Conservation (phyloP, 768 basidiomycete genomes). For the Pisolithus sp. region DNA sequence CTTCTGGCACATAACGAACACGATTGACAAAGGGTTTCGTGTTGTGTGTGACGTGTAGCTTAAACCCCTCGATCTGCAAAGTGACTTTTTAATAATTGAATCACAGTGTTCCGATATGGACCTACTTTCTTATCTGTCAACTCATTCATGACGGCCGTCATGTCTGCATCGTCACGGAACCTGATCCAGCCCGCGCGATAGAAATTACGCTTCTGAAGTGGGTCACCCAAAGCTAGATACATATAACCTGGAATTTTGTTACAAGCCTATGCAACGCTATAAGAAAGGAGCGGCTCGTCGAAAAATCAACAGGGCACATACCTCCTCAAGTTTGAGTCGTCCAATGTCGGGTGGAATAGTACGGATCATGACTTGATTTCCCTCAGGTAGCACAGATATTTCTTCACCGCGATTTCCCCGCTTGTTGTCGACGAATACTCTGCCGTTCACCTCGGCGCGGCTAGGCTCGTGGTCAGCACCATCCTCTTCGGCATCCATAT, state of each 20-base stretch:
- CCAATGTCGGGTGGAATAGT: constrained; percentile 93
- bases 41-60: constrained; percentile 82
- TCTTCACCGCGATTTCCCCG: constrained; percentile 64
- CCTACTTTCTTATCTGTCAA: constrained; percentile 80
- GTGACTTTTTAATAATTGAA: constrained; percentile 3
- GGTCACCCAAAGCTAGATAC: constrained; percentile 88
- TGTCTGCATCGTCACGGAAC: constrained; percentile 81
- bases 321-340: constrained; percentile 84
- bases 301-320: constrained; percentile 21
- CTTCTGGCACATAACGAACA: constrained; percentile 75
- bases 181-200: constrained; percentile 93
- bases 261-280: constrained; percentile 50
- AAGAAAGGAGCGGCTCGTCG: constrained; percentile 3
- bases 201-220: constrained; percentile 86
- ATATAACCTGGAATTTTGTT: constrained; percentile 73
- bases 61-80: constrained; percentile 86
- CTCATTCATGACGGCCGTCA: constrained; percentile 62
- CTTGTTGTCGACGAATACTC: constrained; percentile 37
- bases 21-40: constrained; percentile 71
- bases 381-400: constrained; percentile 62
- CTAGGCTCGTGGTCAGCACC: constrained; percentile 50
- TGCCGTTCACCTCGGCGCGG: constrained; percentile 56
- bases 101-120: not conserved
- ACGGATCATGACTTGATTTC: constrained; percentile 90
- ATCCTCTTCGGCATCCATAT: constrained; percentile 68